Evolutionary conservation across 345 rosid species (phyloP).

Genomic region (Bruguiera sexangula): DNA sequence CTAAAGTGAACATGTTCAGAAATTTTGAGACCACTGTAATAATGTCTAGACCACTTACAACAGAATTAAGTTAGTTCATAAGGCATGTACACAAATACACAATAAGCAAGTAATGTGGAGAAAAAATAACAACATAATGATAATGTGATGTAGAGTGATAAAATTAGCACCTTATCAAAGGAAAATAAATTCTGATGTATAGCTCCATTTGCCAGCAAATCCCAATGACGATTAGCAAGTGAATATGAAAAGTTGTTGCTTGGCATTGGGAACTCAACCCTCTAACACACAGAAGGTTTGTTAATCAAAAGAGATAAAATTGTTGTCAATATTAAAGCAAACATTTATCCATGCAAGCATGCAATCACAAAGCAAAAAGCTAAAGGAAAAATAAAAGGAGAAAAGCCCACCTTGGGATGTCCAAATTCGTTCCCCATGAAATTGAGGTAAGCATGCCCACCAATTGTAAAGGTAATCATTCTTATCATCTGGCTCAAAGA

Average conservation of each 20-base stretch:
- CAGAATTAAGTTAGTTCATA: neutral
- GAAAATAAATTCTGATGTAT: constrained; percentile 54
- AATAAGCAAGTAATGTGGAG: no score
- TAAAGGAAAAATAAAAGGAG: neutral
- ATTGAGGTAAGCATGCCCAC: constrained; percentile 86
- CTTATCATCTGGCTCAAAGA: constrained; percentile 67
- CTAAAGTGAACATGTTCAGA: neutral
- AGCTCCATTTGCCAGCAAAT: constrained; percentile 57
- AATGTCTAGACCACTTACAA: neutral
- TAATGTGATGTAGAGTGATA: constrained; percentile 9
- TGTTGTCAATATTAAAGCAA: constrained; percentile 5
- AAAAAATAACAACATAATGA: neutral
- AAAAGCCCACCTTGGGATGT: constrained; percentile 69
- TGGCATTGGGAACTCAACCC: constrained; percentile 88
- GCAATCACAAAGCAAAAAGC: neutral
- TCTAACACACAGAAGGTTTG: constrained; percentile 40
- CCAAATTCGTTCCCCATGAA: constrained; percentile 99
- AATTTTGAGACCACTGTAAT: neutral
- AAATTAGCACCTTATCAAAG: constrained; percentile 64
- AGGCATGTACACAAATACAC: no score
- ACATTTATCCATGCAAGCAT: neutral
- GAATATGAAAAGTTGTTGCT: constrained; percentile 83
- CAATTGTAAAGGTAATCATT: constrained; percentile 73
- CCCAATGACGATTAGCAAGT: constrained; percentile 82
- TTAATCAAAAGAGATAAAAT: constrained; percentile 26